Base-by-base conservation (phyloP, 2,329 filamentous ascomycete species). In the Pleurostoma richardsiae region DNA sequence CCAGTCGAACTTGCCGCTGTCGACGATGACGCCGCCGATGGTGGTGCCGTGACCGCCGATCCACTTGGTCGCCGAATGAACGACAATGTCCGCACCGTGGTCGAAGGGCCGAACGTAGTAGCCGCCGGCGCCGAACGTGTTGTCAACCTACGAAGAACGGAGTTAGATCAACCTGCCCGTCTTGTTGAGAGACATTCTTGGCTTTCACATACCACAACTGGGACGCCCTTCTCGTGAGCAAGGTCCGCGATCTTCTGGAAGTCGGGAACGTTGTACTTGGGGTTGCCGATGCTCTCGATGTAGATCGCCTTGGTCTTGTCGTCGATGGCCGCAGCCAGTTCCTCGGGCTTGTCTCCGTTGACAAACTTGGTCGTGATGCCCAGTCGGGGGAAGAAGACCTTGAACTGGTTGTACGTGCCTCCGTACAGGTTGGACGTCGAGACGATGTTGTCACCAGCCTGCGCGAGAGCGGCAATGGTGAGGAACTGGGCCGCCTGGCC, bases 391-490 rank as follows among this genome's bases (percentile, higher is more conserved):
- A 96, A 76, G 55, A 90, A 79, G 41, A 96, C 90, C 72, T 96
- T 96, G 72, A 96, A 83, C 73, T 96, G 92, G 72, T 97, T 96
- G 76, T 96, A 96, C 11, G 92, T 96, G 64, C 91, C 91, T 54
- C 91, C 91, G 69, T 96, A 96, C 48, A 96, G 74, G 70, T 95
- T 95, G 43, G 85, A 85, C 5, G 92, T 96, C 10, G 89, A 86
- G 44, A 96, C 80, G 57, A 96, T 95, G 74, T 96, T 96, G 74
- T 96, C 91, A 42, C 92, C 92, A 0, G 83, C 79, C 51, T 89
- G 83, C 4, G 90, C 90, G n/a, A 97, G 83, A 5, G 90, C 84
- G 28, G 82, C 77, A 59, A 96, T 85, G 47, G 90, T 76, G 76
- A 96, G 91, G 74, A 96, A 96, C 64, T 96, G 91, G 2, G 92